A percentile compares a stretch with the other conserved stretches of the same genome.
Conservation (phyloP, 768 basidiomycete genomes). For the Lentinula boryana region DNA sequence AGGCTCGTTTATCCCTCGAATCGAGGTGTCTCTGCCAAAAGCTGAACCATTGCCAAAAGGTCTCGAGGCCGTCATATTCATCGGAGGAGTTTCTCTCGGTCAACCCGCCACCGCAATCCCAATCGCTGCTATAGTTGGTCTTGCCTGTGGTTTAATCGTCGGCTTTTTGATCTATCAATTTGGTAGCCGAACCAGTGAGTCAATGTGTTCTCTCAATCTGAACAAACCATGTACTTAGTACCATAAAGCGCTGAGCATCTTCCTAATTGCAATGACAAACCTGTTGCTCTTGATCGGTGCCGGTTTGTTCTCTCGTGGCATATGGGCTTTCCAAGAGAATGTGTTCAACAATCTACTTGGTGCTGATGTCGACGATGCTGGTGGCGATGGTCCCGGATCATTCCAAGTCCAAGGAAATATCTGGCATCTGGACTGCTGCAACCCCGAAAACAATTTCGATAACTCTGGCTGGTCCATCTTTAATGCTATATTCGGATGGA, state of each 20-base stretch:
- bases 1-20: background rate
- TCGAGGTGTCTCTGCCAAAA: background rate
- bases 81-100: constrained; percentile 87
- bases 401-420: constrained; percentile 79
- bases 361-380: constrained; percentile 58
- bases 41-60: constrained; percentile 27
- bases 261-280: constrained; percentile 90
- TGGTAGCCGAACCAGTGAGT: constrained; percentile 64
- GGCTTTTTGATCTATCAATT: constrained; percentile 80
- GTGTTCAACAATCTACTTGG: constrained; percentile 68
- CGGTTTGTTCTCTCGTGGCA: constrained; percentile 80
- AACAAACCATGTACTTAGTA: background rate
- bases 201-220: background rate
- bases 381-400: constrained; percentile 77
- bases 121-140: constrained; percentile 81
- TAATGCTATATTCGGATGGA: constrained; percentile 83
- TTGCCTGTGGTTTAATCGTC: constrained; percentile 68
- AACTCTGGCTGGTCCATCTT: constrained; percentile 76
- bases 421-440: constrained; percentile 85
- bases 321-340: constrained; percentile 68
- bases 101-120: constrained; percentile 82
- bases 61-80: constrained; percentile 89
- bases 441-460: constrained; percentile 46
- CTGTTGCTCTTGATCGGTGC: constrained; percentile 90
- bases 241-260: constrained; percentile 61